These are phyloP conservation scores for Combretum micranthum DNA, from an alignment of 345 rosid genomes.

Conservation along the genomic window DNA sequence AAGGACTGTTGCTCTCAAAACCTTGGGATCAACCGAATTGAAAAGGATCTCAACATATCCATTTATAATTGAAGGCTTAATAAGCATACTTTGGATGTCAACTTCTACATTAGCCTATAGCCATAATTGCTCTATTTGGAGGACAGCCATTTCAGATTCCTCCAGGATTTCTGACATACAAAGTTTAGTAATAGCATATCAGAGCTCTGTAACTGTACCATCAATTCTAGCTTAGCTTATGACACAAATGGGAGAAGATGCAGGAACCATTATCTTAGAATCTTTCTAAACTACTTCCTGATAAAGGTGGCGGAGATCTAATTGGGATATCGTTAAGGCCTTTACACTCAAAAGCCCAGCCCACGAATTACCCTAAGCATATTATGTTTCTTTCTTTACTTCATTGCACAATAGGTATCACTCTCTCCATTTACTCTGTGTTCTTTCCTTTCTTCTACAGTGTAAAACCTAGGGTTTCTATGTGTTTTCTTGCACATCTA, in stretches of 20 bases:
- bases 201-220: slow-evolving; percentile 36
- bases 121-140: slow-evolving; percentile 52
- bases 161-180: slow-evolving; percentile 52
- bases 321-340: slow-evolving; percentile 46
- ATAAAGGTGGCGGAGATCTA: slow-evolving; percentile 1
- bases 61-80: slow-evolving; percentile 48
- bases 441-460: too few relatives aligned
- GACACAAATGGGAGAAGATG: slow-evolving; percentile 45
- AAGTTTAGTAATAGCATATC: slow-evolving; percentile 40
- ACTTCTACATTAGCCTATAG: slow-evolving; percentile 26
- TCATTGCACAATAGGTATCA: too few relatives aligned
- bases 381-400: too few relatives aligned
- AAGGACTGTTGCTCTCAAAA: slow-evolving; percentile 43
- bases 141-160: slow-evolving; percentile 60
- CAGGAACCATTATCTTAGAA: slow-evolving; percentile 18
- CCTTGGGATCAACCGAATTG: slow-evolving; percentile 48
- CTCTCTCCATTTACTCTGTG: too few relatives aligned
- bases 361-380: too few relatives aligned
- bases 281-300: slow-evolving; percentile 16
- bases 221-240: slow-evolving; percentile 43
- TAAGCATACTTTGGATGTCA: slow-evolving; percentile 40
- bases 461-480: too few relatives aligned
- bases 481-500: too few relatives aligned
- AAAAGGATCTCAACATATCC: slow-evolving; percentile 66
- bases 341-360: too few relatives aligned